Evolutionary conservation across 2,329 filamentous ascomycete species (phyloP).

Genomic region (Pleochaeta shiraiana): DNA sequence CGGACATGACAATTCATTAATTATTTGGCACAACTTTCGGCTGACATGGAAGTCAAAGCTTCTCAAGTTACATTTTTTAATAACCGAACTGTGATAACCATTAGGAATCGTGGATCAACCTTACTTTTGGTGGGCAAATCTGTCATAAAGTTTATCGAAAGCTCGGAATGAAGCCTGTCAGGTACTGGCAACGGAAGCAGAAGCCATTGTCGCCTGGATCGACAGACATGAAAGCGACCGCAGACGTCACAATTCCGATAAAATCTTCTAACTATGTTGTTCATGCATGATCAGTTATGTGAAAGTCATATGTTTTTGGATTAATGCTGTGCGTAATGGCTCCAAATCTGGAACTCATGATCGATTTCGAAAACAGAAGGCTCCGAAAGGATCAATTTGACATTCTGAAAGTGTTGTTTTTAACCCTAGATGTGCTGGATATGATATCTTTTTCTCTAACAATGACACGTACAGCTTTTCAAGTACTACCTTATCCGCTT

Average conservation of each 20-base stretch:
- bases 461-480: background rate
- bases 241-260: background rate
- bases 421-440: background rate
- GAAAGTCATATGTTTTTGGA: background rate
- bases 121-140: background rate
- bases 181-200: too few relatives aligned
- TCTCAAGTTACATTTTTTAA: background rate
- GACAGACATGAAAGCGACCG: background rate
- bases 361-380: background rate
- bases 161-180: background rate
- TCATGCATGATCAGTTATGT: background rate
- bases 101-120: background rate
- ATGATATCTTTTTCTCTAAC: background rate
- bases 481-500: background rate
- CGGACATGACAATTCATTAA: too few relatives aligned
- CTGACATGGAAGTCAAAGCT: too few relatives aligned
- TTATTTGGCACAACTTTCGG: too few relatives aligned
- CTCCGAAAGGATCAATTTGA: background rate
- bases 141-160: conserved; percentile 3
- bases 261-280: background rate
- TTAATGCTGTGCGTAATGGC: background rate
- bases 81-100: background rate
- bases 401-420: background rate
- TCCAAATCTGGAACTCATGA: background rate
- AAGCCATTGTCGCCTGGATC: background rate